Evolutionary conservation across 768 basidiomycete genomes (phyloP).

Genomic region (Leccinum sublutescens): DNA sequence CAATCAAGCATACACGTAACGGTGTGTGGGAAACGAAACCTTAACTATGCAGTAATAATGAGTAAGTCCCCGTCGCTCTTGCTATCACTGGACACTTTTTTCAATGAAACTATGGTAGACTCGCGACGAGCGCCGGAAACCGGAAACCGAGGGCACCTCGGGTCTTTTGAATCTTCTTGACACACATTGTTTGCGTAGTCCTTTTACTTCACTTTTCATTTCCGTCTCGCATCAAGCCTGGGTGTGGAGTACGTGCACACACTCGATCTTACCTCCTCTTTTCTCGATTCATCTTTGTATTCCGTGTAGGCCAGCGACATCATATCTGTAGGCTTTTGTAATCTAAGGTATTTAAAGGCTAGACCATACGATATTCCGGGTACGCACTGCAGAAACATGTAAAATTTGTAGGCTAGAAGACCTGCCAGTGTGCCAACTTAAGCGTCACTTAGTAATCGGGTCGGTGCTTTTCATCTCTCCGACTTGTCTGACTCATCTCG

Average conservation of each 20-base stretch:
- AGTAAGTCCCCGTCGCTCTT: conserved; percentile 9
- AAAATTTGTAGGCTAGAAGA: background rate
- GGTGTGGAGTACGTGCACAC: conserved; percentile 35
- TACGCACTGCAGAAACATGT: background rate
- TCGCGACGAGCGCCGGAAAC: background rate
- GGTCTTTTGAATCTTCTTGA: conserved; percentile 7
- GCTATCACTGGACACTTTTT: background rate
- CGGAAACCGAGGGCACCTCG: background rate
- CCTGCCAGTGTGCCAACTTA: too few species aligned
- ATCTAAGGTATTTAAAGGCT: background rate
- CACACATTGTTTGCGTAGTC: background rate
- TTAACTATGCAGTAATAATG: conserved; percentile 1
- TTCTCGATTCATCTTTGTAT: conserved; percentile 3
- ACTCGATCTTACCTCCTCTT: conserved; percentile 7
- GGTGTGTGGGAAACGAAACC: conserved; percentile 28
- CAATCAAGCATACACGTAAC: conserved; percentile 21
- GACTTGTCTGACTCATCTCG: too few species aligned
- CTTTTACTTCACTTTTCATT: conserved; percentile 9
- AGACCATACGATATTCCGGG: too few species aligned
- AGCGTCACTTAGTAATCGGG: too few species aligned
- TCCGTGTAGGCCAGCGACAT: background rate
- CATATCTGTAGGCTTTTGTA: background rate
- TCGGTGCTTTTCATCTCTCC: background rate
- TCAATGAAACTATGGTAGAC: background rate
- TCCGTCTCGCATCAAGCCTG: conserved; percentile 17